These are phyloP conservation scores for Blumeriella jaapii DNA, from an alignment of 2,329 filamentous ascomycete species.

Conservation along the genomic window DNA sequence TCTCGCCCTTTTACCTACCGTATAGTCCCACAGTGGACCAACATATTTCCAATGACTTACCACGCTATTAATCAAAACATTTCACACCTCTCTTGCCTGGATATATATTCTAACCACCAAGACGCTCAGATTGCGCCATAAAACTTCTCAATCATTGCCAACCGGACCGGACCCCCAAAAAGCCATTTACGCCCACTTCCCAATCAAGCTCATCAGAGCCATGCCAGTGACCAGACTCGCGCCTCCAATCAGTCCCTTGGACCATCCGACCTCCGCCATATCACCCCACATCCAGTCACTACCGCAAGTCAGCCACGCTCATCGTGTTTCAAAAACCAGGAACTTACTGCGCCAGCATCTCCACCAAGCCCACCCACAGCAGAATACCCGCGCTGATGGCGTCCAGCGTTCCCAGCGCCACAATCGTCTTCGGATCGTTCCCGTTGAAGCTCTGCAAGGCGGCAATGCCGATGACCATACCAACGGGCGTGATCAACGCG, in stretches of 20 bases:
- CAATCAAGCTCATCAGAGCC: conserved; percentile 58
- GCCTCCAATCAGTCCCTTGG: conserved; percentile 39
- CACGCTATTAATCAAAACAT: too few relatives aligned
- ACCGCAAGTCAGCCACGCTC: background rate
- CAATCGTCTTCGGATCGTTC: conserved; percentile 54
- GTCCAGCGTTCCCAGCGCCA: conserved; percentile 64
- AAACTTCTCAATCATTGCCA: too few relatives aligned
- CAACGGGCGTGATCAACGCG: conserved; percentile 60
- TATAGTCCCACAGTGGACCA: too few relatives aligned
- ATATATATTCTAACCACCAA: too few relatives aligned
- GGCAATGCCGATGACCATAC: conserved; percentile 71
- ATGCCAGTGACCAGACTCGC: conserved; percentile 48
- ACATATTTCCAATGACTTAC: too few relatives aligned
- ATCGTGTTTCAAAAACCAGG: background rate
- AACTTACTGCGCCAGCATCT: conserved; percentile 55
- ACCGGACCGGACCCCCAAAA: too few relatives aligned
- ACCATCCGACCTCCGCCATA: conserved; percentile 30
- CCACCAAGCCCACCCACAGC: conserved; percentile 68
- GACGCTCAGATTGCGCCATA: too few relatives aligned
- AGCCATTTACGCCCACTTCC: conserved; percentile 57
- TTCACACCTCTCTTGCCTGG: too few relatives aligned
- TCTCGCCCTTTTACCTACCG: too few relatives aligned
- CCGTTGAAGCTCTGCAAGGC: conserved; percentile 62
- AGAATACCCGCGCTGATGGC: conserved; percentile 65
- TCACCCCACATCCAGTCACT: conserved; percentile 56